Conservation (phyloP, 2,329 filamentous ascomycete species). For the Botrytis elliptica region DNA sequence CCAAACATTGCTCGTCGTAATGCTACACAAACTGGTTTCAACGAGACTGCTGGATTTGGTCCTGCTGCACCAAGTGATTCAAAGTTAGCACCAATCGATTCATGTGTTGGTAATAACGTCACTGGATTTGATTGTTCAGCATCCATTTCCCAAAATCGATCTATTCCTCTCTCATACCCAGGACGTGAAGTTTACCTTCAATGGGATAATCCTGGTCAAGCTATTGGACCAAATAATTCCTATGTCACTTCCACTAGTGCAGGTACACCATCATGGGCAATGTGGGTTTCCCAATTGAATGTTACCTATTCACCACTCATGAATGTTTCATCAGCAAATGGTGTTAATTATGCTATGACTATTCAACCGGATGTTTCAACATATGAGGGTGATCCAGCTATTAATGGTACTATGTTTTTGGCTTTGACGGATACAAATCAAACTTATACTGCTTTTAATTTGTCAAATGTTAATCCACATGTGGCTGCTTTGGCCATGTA, state of each 20-base stretch:
- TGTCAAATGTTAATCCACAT: slow-evolving; percentile 72
- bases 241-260: slow-evolving; percentile 68
- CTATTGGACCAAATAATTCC: slow-evolving; percentile 77
- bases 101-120: slow-evolving; percentile 58
- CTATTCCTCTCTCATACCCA: slow-evolving; percentile 69
- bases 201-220: slow-evolving; percentile 69
- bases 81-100: slow-evolving; percentile 43
- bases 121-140: slow-evolving; percentile 59
- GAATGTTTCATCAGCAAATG: slow-evolving; percentile 47
- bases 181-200: slow-evolving; percentile 68
- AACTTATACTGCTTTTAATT: slow-evolving; percentile 73
- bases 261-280: slow-evolving; percentile 61
- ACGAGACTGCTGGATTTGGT: slow-evolving; percentile 62
- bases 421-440: slow-evolving; percentile 69
- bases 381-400: slow-evolving; percentile 55
- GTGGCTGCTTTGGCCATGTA: slow-evolving; percentile 73
- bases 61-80: slow-evolving; percentile 39
- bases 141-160: slow-evolving; percentile 66
- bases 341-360: slow-evolving; percentile 46
- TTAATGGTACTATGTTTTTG: slow-evolving; percentile 79
- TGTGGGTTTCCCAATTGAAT: slow-evolving; percentile 77
- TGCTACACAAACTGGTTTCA: slow-evolving; percentile 57
- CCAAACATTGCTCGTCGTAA: slow-evolving; percentile 70
- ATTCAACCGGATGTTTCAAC: slow-evolving; percentile 71
- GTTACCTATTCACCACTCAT: slow-evolving; percentile 65